Conservation (phyloP, 208 protist species). For the Trypanosoma cruzi region DNA sequence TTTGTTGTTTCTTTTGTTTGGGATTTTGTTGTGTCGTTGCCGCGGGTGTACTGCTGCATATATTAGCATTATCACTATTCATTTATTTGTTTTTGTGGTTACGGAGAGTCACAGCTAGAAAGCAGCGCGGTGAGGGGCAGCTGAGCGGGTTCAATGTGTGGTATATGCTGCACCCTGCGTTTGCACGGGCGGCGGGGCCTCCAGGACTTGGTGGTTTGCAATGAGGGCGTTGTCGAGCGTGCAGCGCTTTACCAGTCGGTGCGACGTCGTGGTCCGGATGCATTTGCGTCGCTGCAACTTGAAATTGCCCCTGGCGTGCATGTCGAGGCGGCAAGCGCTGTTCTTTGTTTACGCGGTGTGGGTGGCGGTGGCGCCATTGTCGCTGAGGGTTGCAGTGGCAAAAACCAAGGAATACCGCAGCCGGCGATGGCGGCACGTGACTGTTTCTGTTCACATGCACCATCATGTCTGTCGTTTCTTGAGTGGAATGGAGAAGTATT, state of each 20-base stretch:
- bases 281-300: conserved; percentile 4
- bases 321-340: conserved; percentile 55
- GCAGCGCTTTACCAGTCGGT: conserved; percentile 3
- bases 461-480: conserved; percentile 46
- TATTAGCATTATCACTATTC: not conserved
- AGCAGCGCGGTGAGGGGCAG: not conserved
- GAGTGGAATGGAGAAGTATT: conserved; percentile 92
- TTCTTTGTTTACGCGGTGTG: conserved; percentile 61
- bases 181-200: not conserved
- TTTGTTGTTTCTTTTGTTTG: not conserved
- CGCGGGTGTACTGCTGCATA: not conserved
- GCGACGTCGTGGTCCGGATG: conserved; percentile 25
- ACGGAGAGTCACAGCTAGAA: not conserved
- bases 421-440: conserved; percentile 53
- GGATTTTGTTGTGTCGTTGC: not conserved
- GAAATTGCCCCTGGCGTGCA: conserved; percentile 12
- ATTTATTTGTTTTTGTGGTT: not conserved
- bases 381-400: not conserved
- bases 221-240: conserved; percentile 2
- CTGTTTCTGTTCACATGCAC: not conserved
- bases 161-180: conserved; percentile 26
- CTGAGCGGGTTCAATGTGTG: conserved; percentile 28
- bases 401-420: conserved; percentile 38
- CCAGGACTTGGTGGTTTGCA: not conserved
- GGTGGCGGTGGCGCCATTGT: not conserved